Evolutionary conservation across 2,329 filamentous ascomycete species (phyloP).

Genomic region (Ceratocystis ficicola): DNA sequence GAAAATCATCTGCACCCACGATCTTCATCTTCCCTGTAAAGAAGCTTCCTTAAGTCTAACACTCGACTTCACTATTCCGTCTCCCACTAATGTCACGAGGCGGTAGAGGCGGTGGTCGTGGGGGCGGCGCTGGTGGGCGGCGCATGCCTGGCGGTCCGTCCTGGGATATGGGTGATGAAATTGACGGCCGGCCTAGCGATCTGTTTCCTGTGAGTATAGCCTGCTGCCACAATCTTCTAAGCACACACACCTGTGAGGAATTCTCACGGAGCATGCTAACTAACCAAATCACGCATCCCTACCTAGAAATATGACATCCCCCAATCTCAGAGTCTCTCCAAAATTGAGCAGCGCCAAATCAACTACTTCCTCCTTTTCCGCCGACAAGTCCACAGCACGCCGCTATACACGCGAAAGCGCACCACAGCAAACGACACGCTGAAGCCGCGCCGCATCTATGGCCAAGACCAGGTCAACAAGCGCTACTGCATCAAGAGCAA

Average conservation of each 20-base stretch:
- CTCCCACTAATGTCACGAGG: conserved; percentile 19
- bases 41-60: background rate
- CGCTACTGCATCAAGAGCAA: conserved; percentile 44
- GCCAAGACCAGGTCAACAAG: conserved; percentile 47
- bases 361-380: conserved; percentile 44
- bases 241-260: background rate
- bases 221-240: background rate
- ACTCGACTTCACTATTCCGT: background rate
- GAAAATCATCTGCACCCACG: background rate
- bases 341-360: conserved; percentile 37
- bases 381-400: conserved; percentile 42
- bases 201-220: conserved; percentile 41
- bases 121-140: conserved; percentile 38
- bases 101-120: conserved; percentile 37
- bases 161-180: conserved; percentile 43
- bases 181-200: conserved; percentile 46
- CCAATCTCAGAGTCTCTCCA: conserved; percentile 33
- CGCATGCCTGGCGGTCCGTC: conserved; percentile 38
- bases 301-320: conserved; percentile 41
- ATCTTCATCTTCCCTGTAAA: background rate
- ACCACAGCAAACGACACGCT: conserved; percentile 33
- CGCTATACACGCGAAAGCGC: conserved; percentile 46
- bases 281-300: background rate
- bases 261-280: background rate
- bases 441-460: conserved; percentile 36